These are phyloP conservation scores for Cryptococcus sp. DNA, from an alignment of 1,284 basidiomycete species.

Conservation along the genomic window DNA sequence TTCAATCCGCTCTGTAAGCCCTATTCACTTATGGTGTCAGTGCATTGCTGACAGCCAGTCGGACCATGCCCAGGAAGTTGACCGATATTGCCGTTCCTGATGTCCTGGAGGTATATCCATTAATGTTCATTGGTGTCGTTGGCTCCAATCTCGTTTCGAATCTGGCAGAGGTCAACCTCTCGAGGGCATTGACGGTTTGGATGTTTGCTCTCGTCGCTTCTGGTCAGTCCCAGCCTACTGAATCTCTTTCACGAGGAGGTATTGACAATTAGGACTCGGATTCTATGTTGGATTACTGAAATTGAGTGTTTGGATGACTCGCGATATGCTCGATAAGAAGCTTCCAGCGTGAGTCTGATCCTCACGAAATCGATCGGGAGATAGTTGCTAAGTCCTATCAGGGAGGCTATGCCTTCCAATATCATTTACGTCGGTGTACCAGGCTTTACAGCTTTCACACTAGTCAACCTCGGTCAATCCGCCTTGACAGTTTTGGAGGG, in stretches of 20 bases:
- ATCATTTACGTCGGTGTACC: constrained; percentile 21
- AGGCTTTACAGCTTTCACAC: constrained; percentile 21
- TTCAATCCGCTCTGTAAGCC: constrained; percentile 12
- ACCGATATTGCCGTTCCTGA: constrained; percentile 9
- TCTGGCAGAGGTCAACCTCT: constrained; percentile 1
- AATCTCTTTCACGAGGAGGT: background rate
- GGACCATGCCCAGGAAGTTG: constrained; percentile 7
- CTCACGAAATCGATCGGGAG: background rate
- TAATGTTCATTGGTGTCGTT: constrained; percentile 18
- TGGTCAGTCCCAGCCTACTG: constrained; percentile 6
- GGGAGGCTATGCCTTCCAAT: constrained; percentile 11
- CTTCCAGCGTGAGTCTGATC: constrained; percentile 6
- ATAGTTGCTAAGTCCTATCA: background rate
- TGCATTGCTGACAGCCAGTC: constrained; percentile 3
- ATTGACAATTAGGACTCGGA: constrained; percentile 5
- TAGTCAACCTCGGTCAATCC: constrained; percentile 14
- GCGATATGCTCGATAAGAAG: constrained; percentile 11
- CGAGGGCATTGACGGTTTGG: constrained; percentile 9
- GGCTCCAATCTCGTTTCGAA: constrained; percentile 9
- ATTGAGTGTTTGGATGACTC: constrained; percentile 16
- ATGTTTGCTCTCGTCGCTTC: constrained; percentile 11
- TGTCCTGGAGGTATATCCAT: constrained; percentile 16
- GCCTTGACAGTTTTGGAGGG: constrained; percentile 9
- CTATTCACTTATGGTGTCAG: background rate
- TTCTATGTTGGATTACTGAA: constrained; percentile 15